Evolutionary conservation across 768 basidiomycete species (phyloP).

Genomic region (Tremella yokohamensis): DNA sequence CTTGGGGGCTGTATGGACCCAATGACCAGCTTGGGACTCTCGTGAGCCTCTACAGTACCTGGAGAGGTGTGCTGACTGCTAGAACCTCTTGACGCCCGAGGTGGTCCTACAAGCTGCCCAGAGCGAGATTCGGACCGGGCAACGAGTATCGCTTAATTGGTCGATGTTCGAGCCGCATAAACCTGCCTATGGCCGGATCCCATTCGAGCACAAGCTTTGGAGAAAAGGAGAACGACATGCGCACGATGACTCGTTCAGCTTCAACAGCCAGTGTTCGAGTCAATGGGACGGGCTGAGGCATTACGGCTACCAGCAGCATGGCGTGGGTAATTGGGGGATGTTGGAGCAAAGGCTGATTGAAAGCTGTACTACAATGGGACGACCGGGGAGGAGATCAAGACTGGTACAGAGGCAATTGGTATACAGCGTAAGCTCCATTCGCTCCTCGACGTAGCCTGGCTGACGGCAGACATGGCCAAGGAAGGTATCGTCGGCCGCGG

Average conservation of each 20-base stretch:
- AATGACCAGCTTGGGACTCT: conserved; percentile 29
- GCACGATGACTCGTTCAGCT: conserved; percentile 5
- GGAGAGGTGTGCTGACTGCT: neutral
- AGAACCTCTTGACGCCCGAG: conserved; percentile 28
- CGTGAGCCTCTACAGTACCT: neutral
- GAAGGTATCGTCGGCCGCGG: conserved; percentile 5
- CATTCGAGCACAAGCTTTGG: neutral
- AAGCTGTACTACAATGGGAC: conserved; percentile 1
- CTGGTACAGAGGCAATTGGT: neutral
- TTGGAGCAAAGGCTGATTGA: too few species aligned
- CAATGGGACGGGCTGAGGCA: conserved; percentile 31
- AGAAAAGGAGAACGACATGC: neutral
- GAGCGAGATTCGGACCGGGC: neutral
- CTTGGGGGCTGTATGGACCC: conserved; percentile 28
- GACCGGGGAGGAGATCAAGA: neutral
- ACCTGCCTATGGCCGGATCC: conserved; percentile 2
- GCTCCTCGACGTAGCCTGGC: neutral
- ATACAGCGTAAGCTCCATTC: neutral
- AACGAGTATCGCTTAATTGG: neutral
- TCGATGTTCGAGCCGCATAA: conserved; percentile 5
- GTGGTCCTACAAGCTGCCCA: conserved; percentile 15
- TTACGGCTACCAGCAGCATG: conserved; percentile 25
- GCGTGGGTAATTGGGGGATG: neutral
- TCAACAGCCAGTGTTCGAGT: conserved; percentile 25
- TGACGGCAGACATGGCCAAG: conserved; percentile 1